Conservation (phyloP, 1,284 basidiomycete species). For the Boletus semigastroideus region DNA sequence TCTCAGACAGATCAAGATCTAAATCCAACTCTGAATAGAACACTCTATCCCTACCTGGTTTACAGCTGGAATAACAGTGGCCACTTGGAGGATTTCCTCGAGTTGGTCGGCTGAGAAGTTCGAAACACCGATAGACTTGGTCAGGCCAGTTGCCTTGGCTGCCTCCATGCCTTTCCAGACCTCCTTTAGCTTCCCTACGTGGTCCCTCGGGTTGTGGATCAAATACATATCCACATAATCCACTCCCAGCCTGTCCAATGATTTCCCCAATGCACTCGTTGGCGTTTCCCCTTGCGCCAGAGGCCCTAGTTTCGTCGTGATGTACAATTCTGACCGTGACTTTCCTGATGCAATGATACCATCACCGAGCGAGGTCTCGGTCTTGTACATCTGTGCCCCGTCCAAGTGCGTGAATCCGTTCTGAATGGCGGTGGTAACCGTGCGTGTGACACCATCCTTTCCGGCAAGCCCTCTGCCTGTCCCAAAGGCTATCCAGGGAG, state of each 20-base stretch:
- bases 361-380: constrained; percentile 58
- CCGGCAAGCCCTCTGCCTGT: constrained; percentile 58
- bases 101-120: constrained; percentile 76
- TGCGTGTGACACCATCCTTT: constrained; percentile 51
- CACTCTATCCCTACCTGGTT: constrained; percentile 62
- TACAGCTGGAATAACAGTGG: constrained; percentile 63
- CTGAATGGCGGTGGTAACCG: constrained; percentile 54
- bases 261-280: constrained; percentile 51
- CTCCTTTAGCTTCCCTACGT: constrained; percentile 47
- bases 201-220: constrained; percentile 52
- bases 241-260: constrained; percentile 58
- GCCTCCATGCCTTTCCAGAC: constrained; percentile 76
- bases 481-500: constrained; percentile 69
- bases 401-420: constrained; percentile 71
- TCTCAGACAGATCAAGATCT: constrained; percentile 8
- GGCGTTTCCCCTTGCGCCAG: constrained; percentile 40
- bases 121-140: constrained; percentile 82
- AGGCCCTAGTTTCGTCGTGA: constrained; percentile 63
- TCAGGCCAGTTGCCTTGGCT: constrained; percentile 62
- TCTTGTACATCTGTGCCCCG: constrained; percentile 65
- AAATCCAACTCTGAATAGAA: not conserved
- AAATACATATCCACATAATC: constrained; percentile 79
- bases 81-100: constrained; percentile 57
- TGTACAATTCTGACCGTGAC: constrained; percentile 46
- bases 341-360: constrained; percentile 55